phyloP scores from a whole-genome alignment of 805 yeast genomes.

The Myxozyma udenii region DNA sequence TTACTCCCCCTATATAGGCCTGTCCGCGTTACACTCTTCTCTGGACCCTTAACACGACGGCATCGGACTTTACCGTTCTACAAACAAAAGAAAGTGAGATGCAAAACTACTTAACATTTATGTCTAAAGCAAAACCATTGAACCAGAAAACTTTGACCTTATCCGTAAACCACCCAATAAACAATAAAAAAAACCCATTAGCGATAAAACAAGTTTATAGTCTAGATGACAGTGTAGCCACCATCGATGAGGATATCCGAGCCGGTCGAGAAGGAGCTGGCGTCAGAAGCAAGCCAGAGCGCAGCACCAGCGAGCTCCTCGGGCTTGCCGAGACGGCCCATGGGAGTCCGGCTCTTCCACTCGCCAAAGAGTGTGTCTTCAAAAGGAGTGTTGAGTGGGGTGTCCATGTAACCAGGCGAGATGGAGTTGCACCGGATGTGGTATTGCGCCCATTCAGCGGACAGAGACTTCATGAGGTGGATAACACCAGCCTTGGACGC shows the following conservation, averaged over 20 bases:
- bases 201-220: not conserved
- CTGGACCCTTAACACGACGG: too few species aligned
- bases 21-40: too few species aligned
- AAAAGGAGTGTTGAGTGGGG: constrained; percentile 63
- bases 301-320: constrained; percentile 63
- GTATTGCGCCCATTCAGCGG: constrained; percentile 71
- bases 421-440: constrained; percentile 64
- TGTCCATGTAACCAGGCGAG: constrained; percentile 68
- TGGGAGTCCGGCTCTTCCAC: constrained; percentile 64
- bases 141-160: too few species aligned
- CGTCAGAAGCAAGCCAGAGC: constrained; percentile 58
- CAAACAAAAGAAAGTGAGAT: too few species aligned
- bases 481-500: constrained; percentile 71
- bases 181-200: not conserved
- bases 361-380: constrained; percentile 46
- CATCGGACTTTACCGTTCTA: too few species aligned
- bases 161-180: too few species aligned
- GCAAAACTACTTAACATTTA: too few species aligned
- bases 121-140: too few species aligned
- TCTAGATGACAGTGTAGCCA: constrained; percentile 43
- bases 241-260: constrained; percentile 67
- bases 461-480: constrained; percentile 63
- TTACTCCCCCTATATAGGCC: too few species aligned
- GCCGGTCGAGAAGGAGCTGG: constrained; percentile 63
- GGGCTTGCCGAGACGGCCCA: constrained; percentile 68